Evolutionary conservation across 2,329 filamentous ascomycete genomes (phyloP), one percentile per base, ranked within the genome.

Genomic region (Pseudogymnoascus sp.): DNA sequence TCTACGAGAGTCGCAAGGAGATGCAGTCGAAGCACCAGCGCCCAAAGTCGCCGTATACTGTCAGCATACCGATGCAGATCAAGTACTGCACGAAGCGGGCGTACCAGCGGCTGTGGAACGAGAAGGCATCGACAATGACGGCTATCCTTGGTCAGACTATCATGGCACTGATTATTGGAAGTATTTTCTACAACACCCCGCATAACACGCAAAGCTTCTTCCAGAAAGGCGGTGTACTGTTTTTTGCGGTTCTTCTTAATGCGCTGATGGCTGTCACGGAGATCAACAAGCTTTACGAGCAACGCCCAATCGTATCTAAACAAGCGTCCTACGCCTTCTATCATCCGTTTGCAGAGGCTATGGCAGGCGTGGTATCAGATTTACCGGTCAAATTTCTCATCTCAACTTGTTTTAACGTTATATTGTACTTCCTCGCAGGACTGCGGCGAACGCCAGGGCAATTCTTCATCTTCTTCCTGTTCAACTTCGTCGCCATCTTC

Each of bases 391-490:
- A 86, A 66, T 80, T 86, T 60, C 61, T 75, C 3, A 76, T 76
- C 0, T 75, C 78, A 0, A 69, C 75, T 1, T 66, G 73, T 4
- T 86, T 84, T 74, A 82, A 85, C 65, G 62, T 84, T 3, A 75
- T 82, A 12, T 69, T 85, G 2, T 86, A 86, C 76, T 95, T 95
- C 74, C 86, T 96, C 82, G 87, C 88, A 0, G 87, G 90, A 64
- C 77, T 96, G 37, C 82, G 88, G 61, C 81, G 89, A 58, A 85
- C 88, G 66, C 77, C 88, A 0, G 88, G 87, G 1, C 75, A 86
- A 0, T 96, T 93, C 78, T 96, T 95, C 80, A 89, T 90, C 76
- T 95, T 90, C 80, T 73, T 91, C 63, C 78, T 96, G 60, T 82
- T 91, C 70, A 87, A 85, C 2, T 90, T 92, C 74, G 71, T 81